These are phyloP conservation scores for Nepenthes gracilis DNA, from an alignment of 148 eudicot species.

Conservation along the genomic window DNA sequence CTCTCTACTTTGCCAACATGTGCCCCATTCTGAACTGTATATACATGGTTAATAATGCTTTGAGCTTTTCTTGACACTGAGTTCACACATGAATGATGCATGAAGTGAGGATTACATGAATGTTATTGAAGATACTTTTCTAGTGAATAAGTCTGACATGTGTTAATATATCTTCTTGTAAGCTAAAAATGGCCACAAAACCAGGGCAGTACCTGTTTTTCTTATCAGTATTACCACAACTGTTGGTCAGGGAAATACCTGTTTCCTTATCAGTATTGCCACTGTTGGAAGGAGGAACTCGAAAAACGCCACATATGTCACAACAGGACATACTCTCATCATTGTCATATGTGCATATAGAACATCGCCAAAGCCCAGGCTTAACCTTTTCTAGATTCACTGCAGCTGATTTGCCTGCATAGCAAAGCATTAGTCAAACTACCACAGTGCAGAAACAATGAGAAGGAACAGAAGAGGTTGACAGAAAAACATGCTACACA, in stretches of 20 bases:
- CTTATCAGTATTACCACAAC: neutral
- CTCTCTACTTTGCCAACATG: too few species aligned
- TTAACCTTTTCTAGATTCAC: constrained; percentile 20
- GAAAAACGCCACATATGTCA: constrained; percentile 89
- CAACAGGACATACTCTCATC: constrained; percentile 68
- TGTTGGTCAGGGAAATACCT: constrained; percentile 27
- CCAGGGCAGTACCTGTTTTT: neutral
- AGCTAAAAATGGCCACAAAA: neutral
- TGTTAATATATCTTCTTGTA: neutral
- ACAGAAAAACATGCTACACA: neutral
- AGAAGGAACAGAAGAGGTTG: neutral
- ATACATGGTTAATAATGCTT: too few species aligned
- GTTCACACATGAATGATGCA: too few species aligned
- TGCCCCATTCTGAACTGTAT: too few species aligned
- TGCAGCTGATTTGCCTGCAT: constrained; percentile 28
- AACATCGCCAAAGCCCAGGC: constrained; percentile 66
- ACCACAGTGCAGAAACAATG: neutral
- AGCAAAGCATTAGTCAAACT: neutral
- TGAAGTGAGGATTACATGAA: too few species aligned
- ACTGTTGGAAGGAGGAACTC: constrained; percentile 44
- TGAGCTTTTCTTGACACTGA: too few species aligned
- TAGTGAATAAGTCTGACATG: too few species aligned
- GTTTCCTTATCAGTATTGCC: constrained; percentile 15
- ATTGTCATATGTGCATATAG: constrained; percentile 87
- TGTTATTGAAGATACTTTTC: too few species aligned